A percentile compares a stretch with the other conserved stretches of the same genome.
Evolutionary conservation across 1,284 basidiomycete genomes (phyloP).

Genomic region (Pterulicium gracile): DNA sequence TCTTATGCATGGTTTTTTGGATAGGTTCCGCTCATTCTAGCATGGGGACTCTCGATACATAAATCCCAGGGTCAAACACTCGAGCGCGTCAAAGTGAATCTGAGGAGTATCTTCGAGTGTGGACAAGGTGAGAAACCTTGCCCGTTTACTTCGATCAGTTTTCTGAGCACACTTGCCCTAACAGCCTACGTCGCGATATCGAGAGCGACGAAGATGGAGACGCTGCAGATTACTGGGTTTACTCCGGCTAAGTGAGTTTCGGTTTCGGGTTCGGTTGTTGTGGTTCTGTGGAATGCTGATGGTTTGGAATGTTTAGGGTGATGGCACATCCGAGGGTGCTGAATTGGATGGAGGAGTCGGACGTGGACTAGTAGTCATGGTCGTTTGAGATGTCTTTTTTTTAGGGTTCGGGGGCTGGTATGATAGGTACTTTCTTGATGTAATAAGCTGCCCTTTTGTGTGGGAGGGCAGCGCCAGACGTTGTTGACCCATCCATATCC

Average conservation of each 20-base stretch:
- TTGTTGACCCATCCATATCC: no score
- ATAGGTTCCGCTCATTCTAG: neutral
- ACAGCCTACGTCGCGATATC: constrained; percentile 3
- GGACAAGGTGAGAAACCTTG: no score
- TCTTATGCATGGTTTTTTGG: no score
- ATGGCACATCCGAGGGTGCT: neutral
- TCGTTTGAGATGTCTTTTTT: no score
- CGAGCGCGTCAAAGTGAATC: constrained; percentile 78
- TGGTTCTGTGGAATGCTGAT: neutral
- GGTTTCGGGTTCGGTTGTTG: neutral
- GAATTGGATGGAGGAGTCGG: constrained; percentile 1
- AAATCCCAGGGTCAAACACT: constrained; percentile 90
- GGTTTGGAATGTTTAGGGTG: neutral
- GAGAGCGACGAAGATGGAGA: constrained; percentile 2
- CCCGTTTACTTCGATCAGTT: no score
- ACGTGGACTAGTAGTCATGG: no score
- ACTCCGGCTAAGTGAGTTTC: neutral
- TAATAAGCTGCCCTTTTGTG: no score
- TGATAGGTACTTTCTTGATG: no score
- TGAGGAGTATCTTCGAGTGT: constrained; percentile 81
- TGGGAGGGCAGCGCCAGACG: no score
- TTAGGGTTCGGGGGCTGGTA: no score
- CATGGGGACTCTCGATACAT: constrained; percentile 27
- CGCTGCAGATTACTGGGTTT: neutral
- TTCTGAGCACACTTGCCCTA: no score